A percentile compares a stretch with the other conserved stretches of the same genome.
Conservation (phyloP, 2,329 filamentous ascomycete genomes). For the Myriosclerotinia duriaeana region DNA sequence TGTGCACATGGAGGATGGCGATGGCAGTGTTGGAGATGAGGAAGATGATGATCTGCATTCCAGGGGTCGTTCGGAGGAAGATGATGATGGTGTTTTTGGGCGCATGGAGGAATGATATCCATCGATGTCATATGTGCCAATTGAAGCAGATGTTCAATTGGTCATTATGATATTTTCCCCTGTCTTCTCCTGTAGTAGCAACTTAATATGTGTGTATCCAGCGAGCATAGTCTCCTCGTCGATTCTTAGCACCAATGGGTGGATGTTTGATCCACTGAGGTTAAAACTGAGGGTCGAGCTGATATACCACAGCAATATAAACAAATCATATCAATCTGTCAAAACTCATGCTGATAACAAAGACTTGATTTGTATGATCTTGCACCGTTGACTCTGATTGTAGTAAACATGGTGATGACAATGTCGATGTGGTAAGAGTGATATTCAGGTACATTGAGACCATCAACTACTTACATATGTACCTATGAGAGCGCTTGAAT, state of each 20-base stretch:
- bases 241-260: conserved; percentile 68
- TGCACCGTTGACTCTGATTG: neutral
- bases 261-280: conserved; percentile 58
- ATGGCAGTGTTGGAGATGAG: conserved; percentile 63
- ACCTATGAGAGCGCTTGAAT: neutral
- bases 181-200: conserved; percentile 33
- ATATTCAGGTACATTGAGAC: neutral
- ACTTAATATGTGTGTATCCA: conserved; percentile 35
- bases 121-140: conserved; percentile 7
- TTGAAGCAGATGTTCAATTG: conserved; percentile 10
- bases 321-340: conserved; percentile 8
- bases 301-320: conserved; percentile 41
- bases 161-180: conserved; percentile 22
- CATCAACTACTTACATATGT: neutral
- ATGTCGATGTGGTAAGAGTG: neutral
- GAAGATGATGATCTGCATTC: conserved; percentile 61
- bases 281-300: conserved; percentile 65
- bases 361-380: neutral
- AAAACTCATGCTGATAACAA: neutral
- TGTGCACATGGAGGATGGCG: conserved; percentile 66
- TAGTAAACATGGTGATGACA: neutral
- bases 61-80: conserved; percentile 73
- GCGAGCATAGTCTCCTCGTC: conserved; percentile 55
- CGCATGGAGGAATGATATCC: conserved; percentile 80
- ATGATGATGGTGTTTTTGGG: conserved; percentile 94